These are phyloP conservation scores for Luffa aegyptiaca DNA, from an alignment of 306 rosid species.

Conservation along the genomic window DNA sequence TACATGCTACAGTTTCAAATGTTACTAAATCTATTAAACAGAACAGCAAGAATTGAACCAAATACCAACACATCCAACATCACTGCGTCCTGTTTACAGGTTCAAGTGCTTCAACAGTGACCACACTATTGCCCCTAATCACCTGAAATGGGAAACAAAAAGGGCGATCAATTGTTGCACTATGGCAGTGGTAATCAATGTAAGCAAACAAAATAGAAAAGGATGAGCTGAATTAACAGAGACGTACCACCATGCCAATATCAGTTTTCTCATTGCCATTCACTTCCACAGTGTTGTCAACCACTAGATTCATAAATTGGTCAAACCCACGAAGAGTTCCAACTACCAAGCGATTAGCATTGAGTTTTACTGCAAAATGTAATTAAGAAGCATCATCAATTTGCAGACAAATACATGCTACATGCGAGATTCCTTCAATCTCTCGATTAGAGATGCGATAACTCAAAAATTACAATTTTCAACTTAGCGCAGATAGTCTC, in stretches of 20 bases:
- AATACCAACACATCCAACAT: conserved; percentile 2
- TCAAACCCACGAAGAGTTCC: conserved; percentile 95
- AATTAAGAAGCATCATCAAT: neutral
- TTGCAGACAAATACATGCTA: neutral
- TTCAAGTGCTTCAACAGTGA: conserved; percentile 97
- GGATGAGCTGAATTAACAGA: neutral
- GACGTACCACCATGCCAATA: conserved; percentile 97
- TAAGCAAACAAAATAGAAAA: neutral
- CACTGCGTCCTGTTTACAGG: conserved; percentile 66
- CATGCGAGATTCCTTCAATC: neutral
- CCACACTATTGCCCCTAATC: conserved; percentile 91
- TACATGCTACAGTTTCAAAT: neutral
- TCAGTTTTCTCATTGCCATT: conserved; percentile 78
- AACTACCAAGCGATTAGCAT: conserved; percentile 82
- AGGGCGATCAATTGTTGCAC: neutral
- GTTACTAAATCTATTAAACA: neutral
- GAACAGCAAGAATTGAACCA: neutral
- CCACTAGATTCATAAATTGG: conserved; percentile 92
- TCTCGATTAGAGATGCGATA: neutral
- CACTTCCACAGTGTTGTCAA: conserved; percentile 89
- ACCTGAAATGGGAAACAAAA: conserved; percentile 45
- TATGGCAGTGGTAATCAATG: neutral
- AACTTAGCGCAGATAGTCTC: neutral
- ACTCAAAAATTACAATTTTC: neutral
- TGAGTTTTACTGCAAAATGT: conserved; percentile 61